Base-by-base conservation (phyloP, 2,329 filamentous ascomycete genomes). In the Neonectria ditissima region DNA sequence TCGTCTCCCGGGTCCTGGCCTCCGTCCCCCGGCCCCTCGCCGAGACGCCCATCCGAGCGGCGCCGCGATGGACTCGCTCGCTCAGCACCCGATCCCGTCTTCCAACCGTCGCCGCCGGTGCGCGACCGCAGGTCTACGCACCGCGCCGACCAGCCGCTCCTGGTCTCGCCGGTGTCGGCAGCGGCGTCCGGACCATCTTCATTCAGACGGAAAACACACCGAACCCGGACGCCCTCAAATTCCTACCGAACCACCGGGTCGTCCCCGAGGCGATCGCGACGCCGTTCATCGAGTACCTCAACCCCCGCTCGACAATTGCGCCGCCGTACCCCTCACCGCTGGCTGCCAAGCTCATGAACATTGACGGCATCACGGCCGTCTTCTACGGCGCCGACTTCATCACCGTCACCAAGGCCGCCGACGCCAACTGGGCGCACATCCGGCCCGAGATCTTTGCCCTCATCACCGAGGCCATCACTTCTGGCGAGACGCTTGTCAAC, bases 321-420 rank as follows among this genome's bases (percentile, higher is more conserved):
- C 92, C 94, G 22, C 95, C 95, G 1, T 89, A 97, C 77, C 93
- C 95, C 4, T 98, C 95, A 20, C 94, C 93, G 18, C 88, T 99
- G 44, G 96, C 96, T 5, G 91, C 94, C 34, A 90, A 94, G 78
- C 87, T 99, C 55, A 91, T 98, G 85, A 94, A 93, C 77, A 91
- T 97, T 65, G 96, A 98, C 76, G 96, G 96, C 47, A 92, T 98
- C n/a, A 94, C 91, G 3, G 91, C 93, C 2, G 92, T 99, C 22
- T 98, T 98, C 81, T 97, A 97, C 80, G 96, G 95, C 55, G 82
- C 89, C 34, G 94, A 99, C 78, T 98, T 97, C 82, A 98, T 99
- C 80, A 99, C 96, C 13, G 91, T 99, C 37, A 97, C 92, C 45
- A 99, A 99, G 80, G 89, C 92, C 51, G 86, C 89, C 67, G 92